Conservation (phyloP, 2,329 filamentous ascomycete species). For the Pseudonectria foliicola region DNA sequence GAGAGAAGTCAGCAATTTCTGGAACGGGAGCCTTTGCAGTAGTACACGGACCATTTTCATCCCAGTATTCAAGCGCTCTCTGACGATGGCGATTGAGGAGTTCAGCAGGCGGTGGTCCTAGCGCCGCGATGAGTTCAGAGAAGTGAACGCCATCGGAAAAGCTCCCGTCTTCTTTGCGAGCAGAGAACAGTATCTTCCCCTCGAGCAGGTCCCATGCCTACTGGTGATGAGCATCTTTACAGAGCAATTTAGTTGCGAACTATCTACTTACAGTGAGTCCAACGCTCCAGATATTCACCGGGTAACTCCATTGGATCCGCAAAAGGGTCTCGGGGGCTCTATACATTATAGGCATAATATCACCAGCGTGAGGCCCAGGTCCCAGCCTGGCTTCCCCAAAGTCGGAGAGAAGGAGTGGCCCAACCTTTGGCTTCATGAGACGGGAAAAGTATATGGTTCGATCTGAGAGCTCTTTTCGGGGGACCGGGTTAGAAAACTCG, state of each 20-base stretch:
- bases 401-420: conserved; percentile 21
- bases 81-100: conserved; percentile 9
- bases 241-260: not conserved
- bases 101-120: conserved; percentile 14
- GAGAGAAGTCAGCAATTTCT: not conserved
- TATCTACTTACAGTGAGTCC: conserved; percentile 14
- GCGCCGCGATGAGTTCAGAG: conserved; percentile 16
- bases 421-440: conserved; percentile 15
- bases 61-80: conserved; percentile 15
- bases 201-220: conserved; percentile 21
- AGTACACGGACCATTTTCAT: conserved; percentile 15
- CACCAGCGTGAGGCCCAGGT: conserved; percentile 18
- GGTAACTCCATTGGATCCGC: conserved; percentile 16
- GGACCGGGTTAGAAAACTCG: conserved; percentile 18
- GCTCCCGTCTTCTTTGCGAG: conserved; percentile 12
- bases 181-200: conserved; percentile 12
- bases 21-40: not conserved
- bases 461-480: conserved; percentile 10
- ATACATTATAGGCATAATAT: conserved; percentile 23
- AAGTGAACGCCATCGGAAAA: conserved; percentile 17
- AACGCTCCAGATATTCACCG: conserved; percentile 24
- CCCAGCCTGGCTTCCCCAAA: conserved; percentile 22
- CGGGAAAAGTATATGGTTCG: conserved; percentile 22
- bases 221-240: not conserved
- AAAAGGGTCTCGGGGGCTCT: conserved; percentile 20